Conservation (phyloP, 2,329 filamentous ascomycete genomes). For the Leptographium wingfieldii region DNA sequence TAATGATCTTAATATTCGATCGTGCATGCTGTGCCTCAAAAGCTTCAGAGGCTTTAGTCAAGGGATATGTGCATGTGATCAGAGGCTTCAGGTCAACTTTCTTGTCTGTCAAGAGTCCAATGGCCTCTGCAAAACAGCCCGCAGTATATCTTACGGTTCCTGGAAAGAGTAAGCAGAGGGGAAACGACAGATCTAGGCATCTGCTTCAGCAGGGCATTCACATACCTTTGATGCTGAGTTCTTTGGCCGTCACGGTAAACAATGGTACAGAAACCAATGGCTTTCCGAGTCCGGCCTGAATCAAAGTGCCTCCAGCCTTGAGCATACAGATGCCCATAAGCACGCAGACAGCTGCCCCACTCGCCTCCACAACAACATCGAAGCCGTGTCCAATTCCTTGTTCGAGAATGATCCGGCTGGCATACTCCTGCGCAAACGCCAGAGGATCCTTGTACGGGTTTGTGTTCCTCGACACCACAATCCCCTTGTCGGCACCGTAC, state of each 20-base stretch:
- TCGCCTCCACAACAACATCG: slow-evolving; percentile 15
- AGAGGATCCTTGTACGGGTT: slow-evolving; percentile 6
- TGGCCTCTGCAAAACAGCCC: slow-evolving; percentile 16
- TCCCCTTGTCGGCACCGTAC: slow-evolving; percentile 14
- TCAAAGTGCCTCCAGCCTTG: slow-evolving; percentile 14
- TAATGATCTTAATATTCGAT: slow-evolving; percentile 15
- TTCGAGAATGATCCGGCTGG: slow-evolving; percentile 7
- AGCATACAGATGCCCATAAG: slow-evolving; percentile 15
- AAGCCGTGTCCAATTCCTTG: slow-evolving; percentile 12
- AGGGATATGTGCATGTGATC: slow-evolving; percentile 15
- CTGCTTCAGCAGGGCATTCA: not conserved
- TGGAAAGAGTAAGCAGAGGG: slow-evolving; percentile 1
- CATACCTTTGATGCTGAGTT: slow-evolving; percentile 15
- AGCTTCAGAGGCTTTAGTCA: slow-evolving; percentile 11
- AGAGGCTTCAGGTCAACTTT: slow-evolving; percentile 15
- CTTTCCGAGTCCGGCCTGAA: slow-evolving; percentile 15
- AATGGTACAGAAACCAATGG: slow-evolving; percentile 12
- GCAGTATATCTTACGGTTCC: slow-evolving; percentile 17
- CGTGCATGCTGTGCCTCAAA: slow-evolving; percentile 14
- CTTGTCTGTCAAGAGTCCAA: slow-evolving; percentile 12
- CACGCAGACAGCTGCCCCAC: slow-evolving; percentile 14
- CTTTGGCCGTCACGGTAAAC: slow-evolving; percentile 15
- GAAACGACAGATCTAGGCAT: not conserved
- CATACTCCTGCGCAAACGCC: not conserved
- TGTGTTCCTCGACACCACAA: slow-evolving; percentile 11